Base-by-base conservation (phyloP, 768 basidiomycete species). In the Collybiopsis confluens region DNA sequence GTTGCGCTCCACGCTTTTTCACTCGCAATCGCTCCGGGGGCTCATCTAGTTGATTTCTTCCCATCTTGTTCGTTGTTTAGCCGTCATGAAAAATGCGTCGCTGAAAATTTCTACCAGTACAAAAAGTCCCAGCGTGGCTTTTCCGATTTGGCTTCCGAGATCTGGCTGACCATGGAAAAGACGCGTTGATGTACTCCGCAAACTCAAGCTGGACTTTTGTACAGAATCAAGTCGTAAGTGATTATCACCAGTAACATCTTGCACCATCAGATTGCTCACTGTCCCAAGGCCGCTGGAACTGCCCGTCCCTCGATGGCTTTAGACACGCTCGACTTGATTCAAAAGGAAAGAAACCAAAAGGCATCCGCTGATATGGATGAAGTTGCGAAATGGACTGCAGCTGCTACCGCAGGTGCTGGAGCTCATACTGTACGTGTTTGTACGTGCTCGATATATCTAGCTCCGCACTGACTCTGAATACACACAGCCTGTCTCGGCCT, bases 71-170 rank as follows among this genome's bases (percentile, higher is more conserved):
- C 45, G 66, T 58, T 10, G 10, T 21, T 35, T 20, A 1, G 10
- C 11, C 18, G 20, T 28, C 13, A 11, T 20, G 11, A 5, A n/a
- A 30, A 24, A 28, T n/a, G 16, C 6, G 21, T 33, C 42, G n/a
- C 23, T 36, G n/a, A 5, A 6, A 35, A 23, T 20, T 5, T 6
- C 51, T 53, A 24, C 9, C 50, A 72, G 70, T 71, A 1, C 58
- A 59, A 36, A 52, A 67, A 27, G 45, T 73, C 9, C 71, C 71
- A 2, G 53, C 59, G 4, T 72, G 71, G 45, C 5, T 46, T 10
- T 46, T 46, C 30, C 28, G n/a, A 15, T 46, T 46, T 35, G 45
- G 71, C 65, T 71, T 42, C 69, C 69, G 15, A 66, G 70, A 11
- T 48, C 64, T 2, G 55, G 60, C 45, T n/a, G 45, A 46, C 27